These are phyloP conservation scores for Kurtzmaniella quercitrusa DNA, from an alignment of 1,139 yeast genomes.

Conservation along the genomic window DNA sequence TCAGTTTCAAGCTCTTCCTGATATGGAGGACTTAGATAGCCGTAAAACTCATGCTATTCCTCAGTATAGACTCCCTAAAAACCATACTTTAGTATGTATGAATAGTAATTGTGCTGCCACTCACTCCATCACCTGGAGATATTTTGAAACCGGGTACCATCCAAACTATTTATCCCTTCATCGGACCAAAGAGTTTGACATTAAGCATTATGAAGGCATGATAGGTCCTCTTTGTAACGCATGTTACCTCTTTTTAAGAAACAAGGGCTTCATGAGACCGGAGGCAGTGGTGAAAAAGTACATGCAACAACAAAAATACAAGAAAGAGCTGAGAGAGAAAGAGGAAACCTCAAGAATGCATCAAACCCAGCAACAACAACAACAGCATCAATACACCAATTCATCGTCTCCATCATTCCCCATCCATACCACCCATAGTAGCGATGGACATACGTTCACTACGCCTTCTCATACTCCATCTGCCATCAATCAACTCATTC, in stretches of 20 bases:
- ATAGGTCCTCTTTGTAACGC: slow-evolving; percentile 51
- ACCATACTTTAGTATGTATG: slow-evolving; percentile 41
- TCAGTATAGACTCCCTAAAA: slow-evolving; percentile 31
- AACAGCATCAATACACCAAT: slow-evolving; percentile 7
- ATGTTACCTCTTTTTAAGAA: slow-evolving; percentile 43
- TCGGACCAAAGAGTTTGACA: slow-evolving; percentile 37
- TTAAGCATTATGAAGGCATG: slow-evolving; percentile 44
- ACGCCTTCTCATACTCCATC: slow-evolving; percentile 46
- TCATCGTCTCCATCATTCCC: slow-evolving; percentile 18
- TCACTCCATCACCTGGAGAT: slow-evolving; percentile 44
- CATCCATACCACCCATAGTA: background rate
- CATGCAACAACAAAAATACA: slow-evolving; percentile 43
- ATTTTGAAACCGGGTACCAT: slow-evolving; percentile 40
- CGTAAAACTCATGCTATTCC: slow-evolving; percentile 43
- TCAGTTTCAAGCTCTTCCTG: slow-evolving; percentile 36
- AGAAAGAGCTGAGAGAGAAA: slow-evolving; percentile 27
- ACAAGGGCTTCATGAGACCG: slow-evolving; percentile 51
- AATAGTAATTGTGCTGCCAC: slow-evolving; percentile 42
- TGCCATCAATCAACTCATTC: slow-evolving; percentile 40
- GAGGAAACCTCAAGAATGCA: slow-evolving; percentile 14
- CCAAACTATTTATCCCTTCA: slow-evolving; percentile 37
- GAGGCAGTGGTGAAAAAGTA: slow-evolving; percentile 46
- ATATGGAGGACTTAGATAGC: slow-evolving; percentile 43
- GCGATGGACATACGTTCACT: slow-evolving; percentile 25
- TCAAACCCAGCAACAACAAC: slow-evolving; percentile 1